A percentile compares a stretch with the other conserved stretches of the same genome.
Evolutionary conservation across 108 stramenopile genomes (phyloP).

Genomic region (Nannochloropsis salina): DNA sequence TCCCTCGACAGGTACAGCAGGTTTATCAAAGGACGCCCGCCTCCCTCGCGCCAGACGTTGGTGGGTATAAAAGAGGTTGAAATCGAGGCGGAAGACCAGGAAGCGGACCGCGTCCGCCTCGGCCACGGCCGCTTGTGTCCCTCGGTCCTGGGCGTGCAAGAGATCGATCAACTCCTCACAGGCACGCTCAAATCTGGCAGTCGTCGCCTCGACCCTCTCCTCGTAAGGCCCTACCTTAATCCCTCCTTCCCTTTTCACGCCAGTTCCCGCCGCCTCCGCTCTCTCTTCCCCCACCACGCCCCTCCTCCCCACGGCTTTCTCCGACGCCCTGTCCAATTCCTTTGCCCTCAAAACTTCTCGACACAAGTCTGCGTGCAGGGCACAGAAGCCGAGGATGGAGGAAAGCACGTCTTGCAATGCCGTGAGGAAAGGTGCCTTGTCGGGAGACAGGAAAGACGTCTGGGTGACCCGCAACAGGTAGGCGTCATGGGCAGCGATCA

Average conservation of each 20-base stretch:
- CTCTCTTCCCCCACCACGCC: constrained; percentile 29
- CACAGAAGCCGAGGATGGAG: background rate
- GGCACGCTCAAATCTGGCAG: background rate
- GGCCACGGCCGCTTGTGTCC: constrained; percentile 23
- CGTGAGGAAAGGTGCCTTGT: background rate
- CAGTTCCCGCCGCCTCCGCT: constrained; percentile 14
- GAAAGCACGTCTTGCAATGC: background rate
- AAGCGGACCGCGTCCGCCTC: constrained; percentile 51
- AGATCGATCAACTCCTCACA: constrained; percentile 23
- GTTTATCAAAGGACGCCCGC: background rate
- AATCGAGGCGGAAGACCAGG: constrained; percentile 57
- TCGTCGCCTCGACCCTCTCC: background rate
- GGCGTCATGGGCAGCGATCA: constrained; percentile 77
- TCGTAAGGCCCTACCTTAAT: background rate
- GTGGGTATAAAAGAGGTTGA: constrained; percentile 49
- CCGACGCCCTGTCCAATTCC: background rate
- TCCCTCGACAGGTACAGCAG: background rate
- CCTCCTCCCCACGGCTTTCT: constrained; percentile 22
- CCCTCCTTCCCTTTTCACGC: background rate
- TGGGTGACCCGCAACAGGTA: constrained; percentile 61
- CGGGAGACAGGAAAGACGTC: background rate
- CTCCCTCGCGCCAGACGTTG: background rate
- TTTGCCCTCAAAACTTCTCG: background rate
- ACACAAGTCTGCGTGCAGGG: background rate
- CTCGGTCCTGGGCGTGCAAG: background rate